Percentiles rank a stretch among this genome's conserved stretches.
Evolutionary conservation across 495 filamentous ascomycete genomes (phyloP).

Genomic region (Podospora conica): DNA sequence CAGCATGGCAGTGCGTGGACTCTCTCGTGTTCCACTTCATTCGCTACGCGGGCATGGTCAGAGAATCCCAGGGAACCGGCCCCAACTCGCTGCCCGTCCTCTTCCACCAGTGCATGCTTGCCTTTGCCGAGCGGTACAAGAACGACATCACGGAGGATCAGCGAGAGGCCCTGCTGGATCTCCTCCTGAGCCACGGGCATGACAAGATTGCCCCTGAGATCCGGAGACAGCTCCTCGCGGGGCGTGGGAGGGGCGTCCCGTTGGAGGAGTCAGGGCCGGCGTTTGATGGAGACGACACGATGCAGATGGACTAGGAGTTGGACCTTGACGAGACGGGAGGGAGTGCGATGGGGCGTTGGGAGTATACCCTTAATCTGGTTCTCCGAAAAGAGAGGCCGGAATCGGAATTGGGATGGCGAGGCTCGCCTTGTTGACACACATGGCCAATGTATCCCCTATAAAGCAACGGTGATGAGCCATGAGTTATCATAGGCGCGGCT

Average conservation of each 20-base stretch:
- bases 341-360: neutral
- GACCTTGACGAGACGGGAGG: neutral
- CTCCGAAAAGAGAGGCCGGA: neutral
- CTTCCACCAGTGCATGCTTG: constrained; percentile 80
- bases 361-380: neutral
- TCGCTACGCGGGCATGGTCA: constrained; percentile 60
- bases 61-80: constrained; percentile 8
- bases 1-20: constrained; percentile 79
- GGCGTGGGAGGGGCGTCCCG: constrained; percentile 73
- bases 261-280: constrained; percentile 48
- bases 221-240: constrained; percentile 80
- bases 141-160: constrained; percentile 65
- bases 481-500: neutral
- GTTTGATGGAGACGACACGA: constrained; percentile 82
- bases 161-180: constrained; percentile 82
- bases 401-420: neutral
- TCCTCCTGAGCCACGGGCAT: constrained; percentile 82
- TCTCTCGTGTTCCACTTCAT: constrained; percentile 94
- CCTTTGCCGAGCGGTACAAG: constrained; percentile 88
- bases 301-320: constrained; percentile 52
- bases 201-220: constrained; percentile 86
- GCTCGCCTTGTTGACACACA: neutral
- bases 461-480: neutral
- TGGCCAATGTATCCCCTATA: neutral
- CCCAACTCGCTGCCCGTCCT: constrained; percentile 54